These are phyloP conservation scores for Entelexis sorbosivorans DNA, from an alignment of 1,139 yeast species.

Conservation along the genomic window DNA sequence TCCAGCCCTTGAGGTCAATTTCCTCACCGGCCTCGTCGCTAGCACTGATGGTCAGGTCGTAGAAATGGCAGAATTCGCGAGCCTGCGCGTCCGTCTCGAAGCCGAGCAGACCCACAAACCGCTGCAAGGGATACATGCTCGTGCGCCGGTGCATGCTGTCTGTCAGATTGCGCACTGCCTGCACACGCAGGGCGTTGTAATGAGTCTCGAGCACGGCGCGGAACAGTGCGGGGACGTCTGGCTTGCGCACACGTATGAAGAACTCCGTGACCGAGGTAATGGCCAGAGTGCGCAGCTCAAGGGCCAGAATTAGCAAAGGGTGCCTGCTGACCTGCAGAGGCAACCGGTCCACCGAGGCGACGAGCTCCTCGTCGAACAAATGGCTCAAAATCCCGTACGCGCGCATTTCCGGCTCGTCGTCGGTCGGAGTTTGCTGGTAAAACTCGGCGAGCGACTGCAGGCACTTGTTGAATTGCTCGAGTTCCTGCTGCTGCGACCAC, in stretches of 20 bases:
- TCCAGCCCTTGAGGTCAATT: constrained; percentile 20
- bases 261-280: constrained; percentile 44
- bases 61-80: constrained; percentile 48
- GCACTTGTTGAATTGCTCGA: constrained; percentile 89
- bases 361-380: constrained; percentile 74
- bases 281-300: constrained; percentile 55
- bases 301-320: constrained; percentile 55
- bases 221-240: constrained; percentile 57
- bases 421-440: constrained; percentile 56
- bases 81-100: constrained; percentile 52
- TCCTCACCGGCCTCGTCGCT: constrained; percentile 7
- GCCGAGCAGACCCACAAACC: constrained; percentile 46
- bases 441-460: constrained; percentile 81
- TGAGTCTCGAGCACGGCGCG: constrained; percentile 72
- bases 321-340: constrained; percentile 50
- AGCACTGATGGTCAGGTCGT: constrained; percentile 36
- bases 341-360: constrained; percentile 58
- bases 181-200: constrained; percentile 63
- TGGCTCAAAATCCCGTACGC: constrained; percentile 78
- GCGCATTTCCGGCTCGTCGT: constrained; percentile 81
- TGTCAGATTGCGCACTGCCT: constrained; percentile 34
- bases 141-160: constrained; percentile 61
- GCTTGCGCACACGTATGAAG: constrained; percentile 40
- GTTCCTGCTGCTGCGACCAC: constrained; percentile 86
- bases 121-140: constrained; percentile 46